phyloP scores from a whole-genome alignment of 2,329 filamentous ascomycete genomes.

The Huntiella savannae region DNA sequence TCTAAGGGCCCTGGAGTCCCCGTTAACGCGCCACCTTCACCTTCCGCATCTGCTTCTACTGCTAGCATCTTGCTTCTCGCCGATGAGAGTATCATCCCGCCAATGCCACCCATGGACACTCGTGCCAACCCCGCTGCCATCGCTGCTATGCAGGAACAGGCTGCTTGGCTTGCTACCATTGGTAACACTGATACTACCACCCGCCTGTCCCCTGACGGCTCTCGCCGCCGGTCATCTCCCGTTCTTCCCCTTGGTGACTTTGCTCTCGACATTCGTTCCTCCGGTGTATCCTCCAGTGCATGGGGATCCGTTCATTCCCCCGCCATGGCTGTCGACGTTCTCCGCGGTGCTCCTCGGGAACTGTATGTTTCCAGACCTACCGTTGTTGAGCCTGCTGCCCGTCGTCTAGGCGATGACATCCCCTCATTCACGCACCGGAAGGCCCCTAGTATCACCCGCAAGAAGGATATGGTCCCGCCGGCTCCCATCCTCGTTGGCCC shows the following conservation, averaged over 20 bases:
- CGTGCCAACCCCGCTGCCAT: slow-evolving; percentile 15
- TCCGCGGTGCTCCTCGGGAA: slow-evolving; percentile 14
- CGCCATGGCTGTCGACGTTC: slow-evolving; percentile 25
- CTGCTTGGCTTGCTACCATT: slow-evolving; percentile 4
- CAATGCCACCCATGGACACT: slow-evolving; percentile 13
- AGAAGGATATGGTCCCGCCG: slow-evolving; percentile 30
- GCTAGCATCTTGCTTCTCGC: slow-evolving; percentile 21
- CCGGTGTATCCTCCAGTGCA: slow-evolving; percentile 21
- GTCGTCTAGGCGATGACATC: slow-evolving; percentile 34
- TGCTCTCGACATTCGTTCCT: slow-evolving; percentile 18
- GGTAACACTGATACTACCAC: slow-evolving; percentile 3
- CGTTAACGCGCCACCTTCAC: slow-evolving; percentile 1
- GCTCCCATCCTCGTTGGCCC: slow-evolving; percentile 32
- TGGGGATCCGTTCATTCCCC: slow-evolving; percentile 34
- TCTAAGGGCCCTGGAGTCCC: slow-evolving; percentile 10
- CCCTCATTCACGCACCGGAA: slow-evolving; percentile 39
- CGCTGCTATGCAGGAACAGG: slow-evolving; percentile 16
- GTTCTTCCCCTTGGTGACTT: slow-evolving; percentile 22
- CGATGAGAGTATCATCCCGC: slow-evolving; percentile 16
- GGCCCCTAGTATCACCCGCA: slow-evolving; percentile 25
- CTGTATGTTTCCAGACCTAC: slow-evolving; percentile 1
- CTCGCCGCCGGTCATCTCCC: slow-evolving; percentile 30
- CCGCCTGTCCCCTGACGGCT: slow-evolving; percentile 13
- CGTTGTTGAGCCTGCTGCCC: slow-evolving; percentile 29
- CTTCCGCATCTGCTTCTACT: slow-evolving; percentile 16